Percentiles rank a stretch among this genome's conserved stretches.
phyloP scores from a whole-genome alignment of 768 basidiomycete species.

The Suillus sp. region DNA sequence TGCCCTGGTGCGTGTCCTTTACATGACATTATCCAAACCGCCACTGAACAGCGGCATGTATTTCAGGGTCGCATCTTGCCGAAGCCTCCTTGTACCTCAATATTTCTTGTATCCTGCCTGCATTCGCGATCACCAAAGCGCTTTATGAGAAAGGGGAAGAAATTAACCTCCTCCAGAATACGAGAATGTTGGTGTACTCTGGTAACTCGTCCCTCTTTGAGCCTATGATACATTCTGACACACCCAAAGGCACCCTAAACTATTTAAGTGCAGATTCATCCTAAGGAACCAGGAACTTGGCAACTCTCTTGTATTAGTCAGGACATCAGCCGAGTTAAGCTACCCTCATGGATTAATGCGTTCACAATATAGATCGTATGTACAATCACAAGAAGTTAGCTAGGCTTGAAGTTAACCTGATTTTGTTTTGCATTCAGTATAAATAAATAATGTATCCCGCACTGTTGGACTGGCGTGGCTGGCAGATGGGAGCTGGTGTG shows the following conservation, averaged over 20 bases:
- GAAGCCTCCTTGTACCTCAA: slow-evolving; percentile 38
- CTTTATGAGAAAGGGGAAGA: slow-evolving; percentile 22
- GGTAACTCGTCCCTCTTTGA: neutral
- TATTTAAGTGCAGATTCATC: neutral
- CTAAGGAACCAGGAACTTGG: neutral
- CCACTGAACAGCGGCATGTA: neutral
- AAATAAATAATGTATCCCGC: too few relatives aligned
- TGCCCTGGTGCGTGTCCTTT: slow-evolving; percentile 18
- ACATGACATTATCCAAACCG: neutral
- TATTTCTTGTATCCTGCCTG: slow-evolving; percentile 39
- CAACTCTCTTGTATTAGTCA: neutral
- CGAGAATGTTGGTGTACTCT: neutral
- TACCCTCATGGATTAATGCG: too few relatives aligned
- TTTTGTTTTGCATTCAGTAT: too few relatives aligned
- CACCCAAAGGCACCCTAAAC: neutral
- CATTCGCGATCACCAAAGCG: slow-evolving; percentile 41
- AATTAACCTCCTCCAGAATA: neutral
- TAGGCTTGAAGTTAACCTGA: too few relatives aligned
- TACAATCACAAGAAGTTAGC: too few relatives aligned
- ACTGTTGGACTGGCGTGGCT: too few relatives aligned
- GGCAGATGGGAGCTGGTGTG: too few relatives aligned
- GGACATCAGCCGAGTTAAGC: too few relatives aligned
- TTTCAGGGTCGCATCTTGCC: slow-evolving; percentile 28
- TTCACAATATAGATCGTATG: too few relatives aligned
- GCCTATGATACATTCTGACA: neutral